Percentiles rank a stretch among this genome's conserved stretches.
phyloP scores from a whole-genome alignment of 2,329 filamentous ascomycete species.

The Hypomyces rosellus region DNA sequence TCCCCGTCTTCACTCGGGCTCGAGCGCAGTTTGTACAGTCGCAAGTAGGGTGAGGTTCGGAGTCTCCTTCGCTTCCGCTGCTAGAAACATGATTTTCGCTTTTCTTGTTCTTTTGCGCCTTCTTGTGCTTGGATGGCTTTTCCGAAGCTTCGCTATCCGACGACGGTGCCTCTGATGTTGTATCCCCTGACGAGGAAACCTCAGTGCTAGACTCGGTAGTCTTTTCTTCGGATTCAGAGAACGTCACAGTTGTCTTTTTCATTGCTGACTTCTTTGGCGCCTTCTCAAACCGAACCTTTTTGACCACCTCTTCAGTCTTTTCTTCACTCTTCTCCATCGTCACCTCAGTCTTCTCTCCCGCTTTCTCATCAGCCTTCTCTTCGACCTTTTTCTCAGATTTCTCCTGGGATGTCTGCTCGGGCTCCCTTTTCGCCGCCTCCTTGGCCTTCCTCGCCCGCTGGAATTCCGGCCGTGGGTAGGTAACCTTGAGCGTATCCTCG shows the following conservation, averaged over 20 bases:
- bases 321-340: not conserved
- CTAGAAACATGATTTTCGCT: conserved; percentile 13
- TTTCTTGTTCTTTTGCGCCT: conserved; percentile 16
- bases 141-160: conserved; percentile 18
- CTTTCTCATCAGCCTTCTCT: conserved; percentile 9
- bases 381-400: not conserved
- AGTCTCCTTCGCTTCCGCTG: conserved; percentile 22
- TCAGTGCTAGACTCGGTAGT: conserved; percentile 2
- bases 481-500: conserved; percentile 41
- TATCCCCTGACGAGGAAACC: conserved; percentile 16
- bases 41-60: conserved; percentile 30
- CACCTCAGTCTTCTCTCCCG: conserved; percentile 6
- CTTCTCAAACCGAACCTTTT: conserved; percentile 40
- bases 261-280: conserved; percentile 30
- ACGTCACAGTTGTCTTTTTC: conserved; percentile 28
- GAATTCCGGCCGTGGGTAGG: conserved; percentile 37
- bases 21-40: conserved; percentile 20
- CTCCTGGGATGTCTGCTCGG: conserved; percentile 7
- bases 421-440: not conserved
- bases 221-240: conserved; percentile 17
- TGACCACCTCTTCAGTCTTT: conserved; percentile 19
- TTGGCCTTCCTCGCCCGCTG: conserved; percentile 13
- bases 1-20: conserved; percentile 7
- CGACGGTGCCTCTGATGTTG: conserved; percentile 1
- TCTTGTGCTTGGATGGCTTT: conserved; percentile 11